A percentile compares a stretch with the other conserved stretches of the same genome.
Conservation (phyloP, 345 rosid species). For the Anacardium occidentale region DNA sequence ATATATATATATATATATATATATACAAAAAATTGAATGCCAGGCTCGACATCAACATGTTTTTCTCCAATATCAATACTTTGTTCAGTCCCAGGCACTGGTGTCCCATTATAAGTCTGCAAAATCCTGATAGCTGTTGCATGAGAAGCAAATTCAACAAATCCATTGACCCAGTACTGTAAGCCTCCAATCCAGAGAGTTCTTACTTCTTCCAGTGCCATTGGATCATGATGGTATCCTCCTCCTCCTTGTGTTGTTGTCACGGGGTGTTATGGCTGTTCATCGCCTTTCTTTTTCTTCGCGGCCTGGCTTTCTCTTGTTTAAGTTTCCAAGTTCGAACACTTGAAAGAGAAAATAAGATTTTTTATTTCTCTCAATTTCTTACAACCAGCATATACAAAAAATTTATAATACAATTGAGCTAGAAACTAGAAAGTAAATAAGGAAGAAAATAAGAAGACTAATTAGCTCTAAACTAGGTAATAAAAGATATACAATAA, state of each 20-base stretch:
- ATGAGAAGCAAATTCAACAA: conserved; percentile 87
- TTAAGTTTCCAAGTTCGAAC: background rate
- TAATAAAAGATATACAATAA: too few relatives aligned
- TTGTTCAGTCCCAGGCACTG: conserved; percentile 86
- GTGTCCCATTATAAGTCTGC: conserved; percentile 80
- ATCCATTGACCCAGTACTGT: conserved; percentile 95
- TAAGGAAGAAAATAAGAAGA: too few relatives aligned
- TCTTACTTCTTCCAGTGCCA: conserved; percentile 82
- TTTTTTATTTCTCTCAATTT: too few relatives aligned
- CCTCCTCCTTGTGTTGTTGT: conserved; percentile 44
- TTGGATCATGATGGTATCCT: conserved; percentile 58
- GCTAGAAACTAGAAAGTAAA: too few relatives aligned
- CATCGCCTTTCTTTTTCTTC: background rate
- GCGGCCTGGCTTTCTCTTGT: background rate
- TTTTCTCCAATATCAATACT: conserved; percentile 85
- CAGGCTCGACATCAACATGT: conserved; percentile 82
- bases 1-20: too few relatives aligned
- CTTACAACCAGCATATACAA: too few relatives aligned
- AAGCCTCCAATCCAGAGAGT: conserved; percentile 99
- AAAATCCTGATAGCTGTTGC: conserved; percentile 83
- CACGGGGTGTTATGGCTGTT: background rate
- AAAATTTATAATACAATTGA: too few relatives aligned
- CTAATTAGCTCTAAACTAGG: too few relatives aligned
- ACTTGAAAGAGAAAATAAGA: too few relatives aligned
- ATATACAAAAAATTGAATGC: conserved; percentile 90